Evolutionary conservation across 176 grass and related monocot species (phyloP).

Genomic region (Melocanna baccifera): DNA sequence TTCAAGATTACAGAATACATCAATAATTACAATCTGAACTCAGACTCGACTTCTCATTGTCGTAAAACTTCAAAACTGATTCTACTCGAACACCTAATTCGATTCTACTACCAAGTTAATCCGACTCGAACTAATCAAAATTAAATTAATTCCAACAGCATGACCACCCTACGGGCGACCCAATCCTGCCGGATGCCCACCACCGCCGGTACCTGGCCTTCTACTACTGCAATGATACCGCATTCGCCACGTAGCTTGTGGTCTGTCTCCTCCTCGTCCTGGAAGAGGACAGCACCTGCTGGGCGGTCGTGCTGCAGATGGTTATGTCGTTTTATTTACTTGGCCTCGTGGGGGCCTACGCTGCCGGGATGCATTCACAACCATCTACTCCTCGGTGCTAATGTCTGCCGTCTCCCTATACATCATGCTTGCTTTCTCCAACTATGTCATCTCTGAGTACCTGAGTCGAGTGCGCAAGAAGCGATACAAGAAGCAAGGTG

Average conservation of each 20-base stretch:
- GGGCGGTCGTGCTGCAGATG: neutral
- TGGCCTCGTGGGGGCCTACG: conserved; percentile 32
- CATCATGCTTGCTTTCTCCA: neutral
- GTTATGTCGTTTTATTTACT: conserved; percentile 29
- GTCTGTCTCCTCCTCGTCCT: conserved; percentile 28
- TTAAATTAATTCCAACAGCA: no score
- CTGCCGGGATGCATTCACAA: no score
- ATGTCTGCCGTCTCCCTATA: neutral
- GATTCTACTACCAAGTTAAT: no score
- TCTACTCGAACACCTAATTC: no score
- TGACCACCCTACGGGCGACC: neutral
- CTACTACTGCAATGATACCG: conserved; percentile 45
- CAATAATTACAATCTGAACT: no score
- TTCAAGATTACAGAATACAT: no score
- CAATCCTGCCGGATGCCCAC: conserved; percentile 11
- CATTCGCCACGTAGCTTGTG: conserved; percentile 22
- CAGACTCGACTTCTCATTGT: no score
- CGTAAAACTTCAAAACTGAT: no score
- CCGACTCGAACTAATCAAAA: no score
- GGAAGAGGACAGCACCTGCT: neutral
- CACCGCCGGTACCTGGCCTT: conserved; percentile 25
- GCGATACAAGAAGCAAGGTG: neutral
- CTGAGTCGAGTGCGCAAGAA: no score
- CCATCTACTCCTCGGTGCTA: neutral
- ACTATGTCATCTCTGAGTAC: neutral